Conservation (phyloP, 2,329 filamentous ascomycete genomes). For the Aspergillus fructus region DNA sequence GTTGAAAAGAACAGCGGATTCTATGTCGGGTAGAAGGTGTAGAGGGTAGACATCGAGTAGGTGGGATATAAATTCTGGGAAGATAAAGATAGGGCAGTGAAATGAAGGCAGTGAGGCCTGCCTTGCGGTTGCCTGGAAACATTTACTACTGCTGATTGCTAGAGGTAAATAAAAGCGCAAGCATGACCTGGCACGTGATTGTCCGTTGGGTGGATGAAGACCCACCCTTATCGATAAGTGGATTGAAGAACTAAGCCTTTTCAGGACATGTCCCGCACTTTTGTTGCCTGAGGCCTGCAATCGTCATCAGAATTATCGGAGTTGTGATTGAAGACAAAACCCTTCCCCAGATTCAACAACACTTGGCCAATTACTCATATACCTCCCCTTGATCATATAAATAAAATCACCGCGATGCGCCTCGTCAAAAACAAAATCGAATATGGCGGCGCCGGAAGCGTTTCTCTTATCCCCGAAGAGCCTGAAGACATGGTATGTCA, state of each 20-base stretch:
- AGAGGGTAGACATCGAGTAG: slow-evolving; percentile 3
- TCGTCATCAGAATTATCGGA: slow-evolving; percentile 4
- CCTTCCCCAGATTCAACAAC: neutral
- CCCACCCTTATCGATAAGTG: slow-evolving; percentile 25
- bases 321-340: neutral
- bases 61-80: neutral
- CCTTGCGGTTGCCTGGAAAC: slow-evolving; percentile 6
- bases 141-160: neutral
- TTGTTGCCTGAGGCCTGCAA: slow-evolving; percentile 12
- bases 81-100: neutral
- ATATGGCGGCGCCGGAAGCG: slow-evolving; percentile 63
- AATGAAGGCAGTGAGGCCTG: neutral
- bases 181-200: neutral
- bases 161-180: neutral
- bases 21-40: neutral
- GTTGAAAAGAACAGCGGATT: neutral
- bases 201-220: neutral
- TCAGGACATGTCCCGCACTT: slow-evolving; percentile 17
- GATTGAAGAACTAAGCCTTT: slow-evolving; percentile 9
- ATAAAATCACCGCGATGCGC: slow-evolving; percentile 51
- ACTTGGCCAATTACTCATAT: neutral
- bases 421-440: slow-evolving; percentile 68
- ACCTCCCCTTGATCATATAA: neutral
- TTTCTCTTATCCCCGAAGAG: slow-evolving; percentile 68
- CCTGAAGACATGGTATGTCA: slow-evolving; percentile 68